A percentile compares a stretch with the other conserved stretches of the same genome.
These are phyloP conservation scores for Austroboletus rostrupii DNA, from an alignment of 1,284 basidiomycete genomes.

Conservation along the genomic window DNA sequence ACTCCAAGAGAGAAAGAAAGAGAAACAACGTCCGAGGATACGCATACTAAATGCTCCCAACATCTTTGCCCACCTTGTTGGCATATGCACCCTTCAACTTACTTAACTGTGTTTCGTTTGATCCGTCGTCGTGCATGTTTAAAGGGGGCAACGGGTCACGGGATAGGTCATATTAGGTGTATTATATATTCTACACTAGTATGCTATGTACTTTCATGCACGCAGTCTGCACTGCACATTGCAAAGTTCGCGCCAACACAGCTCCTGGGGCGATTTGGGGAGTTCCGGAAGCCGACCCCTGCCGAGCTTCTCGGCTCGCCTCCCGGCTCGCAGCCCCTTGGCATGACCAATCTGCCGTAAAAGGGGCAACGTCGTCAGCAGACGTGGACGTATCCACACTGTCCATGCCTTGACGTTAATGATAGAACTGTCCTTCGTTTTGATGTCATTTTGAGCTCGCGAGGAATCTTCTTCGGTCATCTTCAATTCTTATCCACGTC, in stretches of 20 bases:
- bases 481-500: not conserved
- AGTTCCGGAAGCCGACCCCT: too few species aligned
- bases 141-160: too few species aligned
- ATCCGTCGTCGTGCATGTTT: too few species aligned
- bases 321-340: too few species aligned
- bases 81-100: constrained; percentile 95
- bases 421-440: constrained; percentile 66
- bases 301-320: too few species aligned
- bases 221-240: too few species aligned
- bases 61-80: constrained; percentile 89
- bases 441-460: constrained; percentile 41
- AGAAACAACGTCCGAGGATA: not conserved
- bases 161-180: too few species aligned
- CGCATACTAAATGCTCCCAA: constrained; percentile 78
- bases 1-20: not conserved
- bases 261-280: too few species aligned
- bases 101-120: constrained; percentile 86
- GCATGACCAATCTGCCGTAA: too few species aligned
- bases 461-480: constrained; percentile 28
- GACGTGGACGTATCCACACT: not conserved
- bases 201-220: too few species aligned
- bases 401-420: constrained; percentile 77
- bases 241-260: too few species aligned
- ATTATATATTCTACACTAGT: too few species aligned
- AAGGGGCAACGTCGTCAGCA: not conserved